A percentile compares a stretch with the other conserved stretches of the same genome.
Conservation (phyloP, 345 rosid genomes). For the Melaleuca quinquenervia region DNA sequence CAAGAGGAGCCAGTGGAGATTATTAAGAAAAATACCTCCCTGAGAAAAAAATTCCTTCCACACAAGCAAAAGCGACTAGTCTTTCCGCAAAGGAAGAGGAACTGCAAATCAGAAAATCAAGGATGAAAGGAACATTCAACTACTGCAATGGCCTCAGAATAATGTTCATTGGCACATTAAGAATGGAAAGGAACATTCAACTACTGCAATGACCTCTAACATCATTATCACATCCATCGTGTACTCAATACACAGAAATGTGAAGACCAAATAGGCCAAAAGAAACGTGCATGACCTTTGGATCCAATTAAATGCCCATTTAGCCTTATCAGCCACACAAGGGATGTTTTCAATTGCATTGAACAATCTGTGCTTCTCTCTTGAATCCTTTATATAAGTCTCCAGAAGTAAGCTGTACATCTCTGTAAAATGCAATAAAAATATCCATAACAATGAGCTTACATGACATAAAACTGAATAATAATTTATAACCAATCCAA, state of each 20-base stretch:
- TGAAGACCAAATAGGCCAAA: not conserved
- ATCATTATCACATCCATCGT: not conserved
- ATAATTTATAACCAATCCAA: not conserved
- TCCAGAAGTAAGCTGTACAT: constrained; percentile 95
- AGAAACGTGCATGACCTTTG: constrained; percentile 26
- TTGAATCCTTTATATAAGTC: constrained; percentile 73
- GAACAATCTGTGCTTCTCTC: constrained; percentile 76
- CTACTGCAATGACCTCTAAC: not conserved
- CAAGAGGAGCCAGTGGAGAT: not conserved
- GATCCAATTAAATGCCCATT: constrained; percentile 88
- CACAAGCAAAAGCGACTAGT: constrained; percentile 81
- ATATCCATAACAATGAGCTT: constrained; percentile 1
- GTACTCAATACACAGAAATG: not conserved
- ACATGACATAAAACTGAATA: not conserved
- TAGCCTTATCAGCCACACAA: constrained; percentile 67
- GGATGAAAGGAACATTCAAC: not conserved
- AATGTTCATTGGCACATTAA: not conserved
- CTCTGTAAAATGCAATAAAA: constrained; percentile 25
- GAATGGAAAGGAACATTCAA: not conserved
- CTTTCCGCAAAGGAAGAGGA: constrained; percentile 67
- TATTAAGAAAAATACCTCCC: constrained; percentile 48
- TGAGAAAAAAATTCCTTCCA: constrained; percentile 90
- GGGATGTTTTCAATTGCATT: constrained; percentile 79
- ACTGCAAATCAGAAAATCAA: constrained; percentile 21
- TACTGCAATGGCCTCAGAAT: not conserved